phyloP scores from a whole-genome alignment of 2,329 filamentous ascomycete genomes.

The Ophiostoma sp. region DNA sequence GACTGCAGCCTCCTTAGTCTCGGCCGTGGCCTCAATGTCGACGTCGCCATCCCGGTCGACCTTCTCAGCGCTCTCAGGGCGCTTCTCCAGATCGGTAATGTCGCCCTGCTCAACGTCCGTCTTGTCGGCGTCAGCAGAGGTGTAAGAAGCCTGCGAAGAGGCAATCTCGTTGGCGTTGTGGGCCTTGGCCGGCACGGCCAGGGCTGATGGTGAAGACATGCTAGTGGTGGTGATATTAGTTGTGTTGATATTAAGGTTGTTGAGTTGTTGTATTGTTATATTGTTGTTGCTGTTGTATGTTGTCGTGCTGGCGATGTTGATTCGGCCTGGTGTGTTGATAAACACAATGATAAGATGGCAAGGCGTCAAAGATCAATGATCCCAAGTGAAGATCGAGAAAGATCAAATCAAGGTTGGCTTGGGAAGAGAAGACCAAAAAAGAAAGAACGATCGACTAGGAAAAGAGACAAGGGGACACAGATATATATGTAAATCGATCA shows the following conservation, averaged over 20 bases:
- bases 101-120: conserved; percentile 15
- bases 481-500: conserved; percentile 12
- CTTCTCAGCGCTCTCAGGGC: not conserved
- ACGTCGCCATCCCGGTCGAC: not conserved
- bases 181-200: conserved; percentile 13
- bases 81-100: conserved; percentile 24
- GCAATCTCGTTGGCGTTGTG: not conserved
- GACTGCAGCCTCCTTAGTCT: not conserved
- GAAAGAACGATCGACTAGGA: not conserved
- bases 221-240: not conserved
- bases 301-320: not conserved
- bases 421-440: not conserved
- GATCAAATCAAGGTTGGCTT: conserved; percentile 9
- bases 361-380: not conserved
- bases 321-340: not conserved
- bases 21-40: conserved; percentile 14
- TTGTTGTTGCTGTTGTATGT: not conserved
- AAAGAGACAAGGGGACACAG: conserved; percentile 8
- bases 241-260: not conserved
- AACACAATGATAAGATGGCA: not conserved
- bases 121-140: conserved; percentile 27
- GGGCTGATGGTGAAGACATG: conserved; percentile 3
- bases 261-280: not conserved
- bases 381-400: not conserved
- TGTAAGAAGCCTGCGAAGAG: conserved; percentile 27